Evolutionary conservation across 805 yeast genomes (phyloP).

Genomic region (Yamadazyma laniorum): DNA sequence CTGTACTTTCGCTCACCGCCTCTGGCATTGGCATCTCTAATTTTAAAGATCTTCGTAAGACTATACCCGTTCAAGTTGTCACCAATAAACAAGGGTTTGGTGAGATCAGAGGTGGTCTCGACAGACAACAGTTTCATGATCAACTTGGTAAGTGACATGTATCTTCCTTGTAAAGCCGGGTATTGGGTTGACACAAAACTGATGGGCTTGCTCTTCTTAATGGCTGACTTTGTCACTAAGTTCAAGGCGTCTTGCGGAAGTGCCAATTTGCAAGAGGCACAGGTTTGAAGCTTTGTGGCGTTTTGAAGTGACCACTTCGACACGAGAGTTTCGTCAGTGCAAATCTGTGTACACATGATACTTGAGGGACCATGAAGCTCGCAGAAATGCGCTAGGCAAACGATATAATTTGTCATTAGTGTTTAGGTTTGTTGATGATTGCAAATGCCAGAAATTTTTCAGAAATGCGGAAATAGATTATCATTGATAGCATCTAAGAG

Average conservation of each 20-base stretch:
- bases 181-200: conserved; percentile 57
- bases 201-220: conserved; percentile 17
- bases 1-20: conserved; percentile 73
- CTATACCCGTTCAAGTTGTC: conserved; percentile 62
- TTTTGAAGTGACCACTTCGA: conserved; percentile 33
- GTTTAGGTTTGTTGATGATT: background rate
- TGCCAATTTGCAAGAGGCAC: conserved; percentile 58
- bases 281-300: conserved; percentile 44
- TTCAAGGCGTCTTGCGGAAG: conserved; percentile 40
- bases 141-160: conserved; percentile 54
- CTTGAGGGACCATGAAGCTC: conserved; percentile 75
- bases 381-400: conserved; percentile 71
- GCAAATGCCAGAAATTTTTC: background rate
- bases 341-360: conserved; percentile 58
- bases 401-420: conserved; percentile 40
- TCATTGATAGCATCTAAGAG: no score
- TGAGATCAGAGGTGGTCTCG: conserved; percentile 59
- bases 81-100: conserved; percentile 62
- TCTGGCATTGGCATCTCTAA: conserved; percentile 63
- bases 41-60: conserved; percentile 56
- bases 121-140: conserved; percentile 65
- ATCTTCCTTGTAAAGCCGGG: conserved; percentile 48
- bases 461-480: background rate
- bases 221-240: conserved; percentile 19
- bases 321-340: conserved; percentile 16